Conservation (phyloP, 176 grass and related monocot species). For the Dendrocalamus sinicus region DNA sequence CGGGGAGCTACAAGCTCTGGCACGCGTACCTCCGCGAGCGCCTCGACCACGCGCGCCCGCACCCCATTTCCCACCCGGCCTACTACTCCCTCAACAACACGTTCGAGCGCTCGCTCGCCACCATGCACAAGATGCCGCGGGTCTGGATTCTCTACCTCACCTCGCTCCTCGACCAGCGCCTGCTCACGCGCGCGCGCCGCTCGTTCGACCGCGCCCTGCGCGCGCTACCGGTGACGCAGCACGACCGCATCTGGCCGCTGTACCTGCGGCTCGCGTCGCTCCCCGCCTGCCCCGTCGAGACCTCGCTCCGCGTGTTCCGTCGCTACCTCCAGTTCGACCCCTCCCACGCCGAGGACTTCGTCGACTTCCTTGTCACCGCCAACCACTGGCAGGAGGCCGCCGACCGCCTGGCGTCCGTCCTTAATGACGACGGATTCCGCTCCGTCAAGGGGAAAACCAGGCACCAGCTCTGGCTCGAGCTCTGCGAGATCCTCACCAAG, state of each 20-base stretch:
- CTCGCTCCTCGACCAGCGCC: slow-evolving; percentile 71
- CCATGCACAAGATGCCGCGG: slow-evolving; percentile 95
- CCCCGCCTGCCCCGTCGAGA: slow-evolving; percentile 74
- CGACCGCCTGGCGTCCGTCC: slow-evolving; percentile 64
- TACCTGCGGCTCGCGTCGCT: slow-evolving; percentile 74
- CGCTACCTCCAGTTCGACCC: slow-evolving; percentile 88
- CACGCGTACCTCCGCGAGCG: slow-evolving; percentile 85
- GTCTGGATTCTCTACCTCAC: slow-evolving; percentile 77
- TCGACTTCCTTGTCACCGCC: slow-evolving; percentile 64
- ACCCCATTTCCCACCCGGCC: slow-evolving; percentile 61
- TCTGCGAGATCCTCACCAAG: slow-evolving; percentile 76
- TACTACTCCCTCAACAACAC: slow-evolving; percentile 86
- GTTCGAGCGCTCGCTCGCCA: slow-evolving; percentile 81
- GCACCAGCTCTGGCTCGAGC: slow-evolving; percentile 88
- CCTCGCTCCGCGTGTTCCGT: slow-evolving; percentile 74
- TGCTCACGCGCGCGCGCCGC: slow-evolving; percentile 63
- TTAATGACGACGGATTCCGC: slow-evolving; percentile 73
- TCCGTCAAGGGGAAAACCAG: slow-evolving; percentile 81
- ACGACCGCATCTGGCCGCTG: slow-evolving; percentile 82
- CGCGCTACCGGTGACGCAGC: slow-evolving; percentile 79
- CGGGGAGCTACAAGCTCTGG: slow-evolving; percentile 87
- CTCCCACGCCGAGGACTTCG: slow-evolving; percentile 81
- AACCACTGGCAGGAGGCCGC: slow-evolving; percentile 79
- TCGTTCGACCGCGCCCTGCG: slow-evolving; percentile 75
- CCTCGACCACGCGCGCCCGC: slow-evolving; percentile 69